Evolutionary conservation across 139 green algal genomes (phyloP).

Genomic region (Auxenochlorella pyrenoidosa): DNA sequence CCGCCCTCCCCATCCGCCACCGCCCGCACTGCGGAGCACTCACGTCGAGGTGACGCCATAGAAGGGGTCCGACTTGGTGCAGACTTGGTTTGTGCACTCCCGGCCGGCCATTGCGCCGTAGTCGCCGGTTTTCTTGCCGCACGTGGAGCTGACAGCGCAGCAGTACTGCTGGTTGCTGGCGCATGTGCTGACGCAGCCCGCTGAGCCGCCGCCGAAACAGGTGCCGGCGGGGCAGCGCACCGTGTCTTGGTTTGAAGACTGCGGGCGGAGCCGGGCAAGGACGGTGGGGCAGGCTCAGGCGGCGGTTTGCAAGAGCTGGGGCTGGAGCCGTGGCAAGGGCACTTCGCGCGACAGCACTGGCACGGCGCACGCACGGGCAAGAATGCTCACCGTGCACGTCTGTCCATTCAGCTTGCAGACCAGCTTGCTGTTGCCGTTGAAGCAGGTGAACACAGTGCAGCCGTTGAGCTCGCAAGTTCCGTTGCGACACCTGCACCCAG

Average conservation of each 20-base stretch:
- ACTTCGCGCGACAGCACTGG: neutral
- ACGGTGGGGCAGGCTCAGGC: neutral
- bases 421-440: neutral
- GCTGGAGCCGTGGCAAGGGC: neutral
- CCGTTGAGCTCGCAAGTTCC: neutral
- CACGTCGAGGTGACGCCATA: neutral
- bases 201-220: neutral
- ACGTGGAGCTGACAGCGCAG: neutral
- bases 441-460: conserved; percentile 9
- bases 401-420: neutral
- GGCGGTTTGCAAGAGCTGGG: no score
- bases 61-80: neutral
- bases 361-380: neutral
- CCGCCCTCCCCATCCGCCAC: no score
- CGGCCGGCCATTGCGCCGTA: neutral
- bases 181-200: neutral
- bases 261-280: neutral
- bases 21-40: no score
- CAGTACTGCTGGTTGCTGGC: neutral
- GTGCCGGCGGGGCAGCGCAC: conserved; percentile 11
- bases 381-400: neutral
- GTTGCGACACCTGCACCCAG: neutral
- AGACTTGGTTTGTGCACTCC: neutral
- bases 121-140: neutral
- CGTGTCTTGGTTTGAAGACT: neutral